Evolutionary conservation across 176 grass and related monocot species (phyloP).

Genomic region (Oryza nivara): DNA sequence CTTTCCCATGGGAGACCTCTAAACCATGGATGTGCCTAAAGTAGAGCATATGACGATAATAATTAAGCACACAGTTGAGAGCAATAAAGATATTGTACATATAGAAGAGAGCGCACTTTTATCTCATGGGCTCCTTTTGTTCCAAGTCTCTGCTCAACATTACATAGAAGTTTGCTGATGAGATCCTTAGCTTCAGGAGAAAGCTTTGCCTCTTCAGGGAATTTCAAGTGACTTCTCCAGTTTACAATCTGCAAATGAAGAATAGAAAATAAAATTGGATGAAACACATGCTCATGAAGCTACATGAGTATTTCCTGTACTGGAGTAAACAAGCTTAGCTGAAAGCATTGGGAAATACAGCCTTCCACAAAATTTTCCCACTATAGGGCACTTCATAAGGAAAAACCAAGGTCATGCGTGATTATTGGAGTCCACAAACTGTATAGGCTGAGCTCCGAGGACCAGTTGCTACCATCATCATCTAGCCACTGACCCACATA

Average conservation of each 20-base stretch:
- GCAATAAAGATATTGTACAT: conserved; percentile 22
- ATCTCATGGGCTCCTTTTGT: conserved; percentile 97
- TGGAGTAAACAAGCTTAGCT: neutral
- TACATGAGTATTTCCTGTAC: neutral
- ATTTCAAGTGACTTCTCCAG: conserved; percentile 96
- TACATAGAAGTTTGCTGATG: conserved; percentile 90
- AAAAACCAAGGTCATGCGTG: neutral
- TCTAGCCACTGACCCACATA: neutral
- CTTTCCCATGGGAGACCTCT: conserved; percentile 79
- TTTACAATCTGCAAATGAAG: conserved; percentile 78
- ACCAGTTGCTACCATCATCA: conserved; percentile 26
- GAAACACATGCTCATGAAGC: conserved; percentile 21
- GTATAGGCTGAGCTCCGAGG: conserved; percentile 15
- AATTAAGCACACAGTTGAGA: conserved; percentile 21
- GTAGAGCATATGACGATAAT: conserved; percentile 29
- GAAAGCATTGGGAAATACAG: neutral
- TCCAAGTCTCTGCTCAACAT: conserved; percentile 89
- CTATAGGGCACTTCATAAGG: conserved; percentile 5
- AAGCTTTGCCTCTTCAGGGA: conserved; percentile 96
- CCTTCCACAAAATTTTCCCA: conserved; percentile 3
- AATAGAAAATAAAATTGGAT: conserved; percentile 29
- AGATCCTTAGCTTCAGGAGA: conserved; percentile 91
- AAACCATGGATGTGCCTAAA: conserved; percentile 91
- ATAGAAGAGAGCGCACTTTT: conserved; percentile 54
- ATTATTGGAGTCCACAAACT: neutral